phyloP scores from a whole-genome alignment of 495 filamentous ascomycete species.

The Talaromyces borbonicus region DNA sequence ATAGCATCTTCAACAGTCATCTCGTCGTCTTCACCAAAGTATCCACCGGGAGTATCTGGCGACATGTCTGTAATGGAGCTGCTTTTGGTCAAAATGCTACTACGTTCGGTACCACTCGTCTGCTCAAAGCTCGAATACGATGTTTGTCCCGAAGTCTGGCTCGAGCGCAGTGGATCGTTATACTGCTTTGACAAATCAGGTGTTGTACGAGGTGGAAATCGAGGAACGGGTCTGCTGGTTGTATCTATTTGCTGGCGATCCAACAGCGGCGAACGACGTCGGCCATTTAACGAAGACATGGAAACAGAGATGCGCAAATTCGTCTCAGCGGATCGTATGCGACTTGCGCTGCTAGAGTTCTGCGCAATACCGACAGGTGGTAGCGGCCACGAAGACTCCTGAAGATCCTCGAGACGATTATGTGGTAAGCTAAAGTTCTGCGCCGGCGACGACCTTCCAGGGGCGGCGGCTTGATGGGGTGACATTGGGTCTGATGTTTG shows the following conservation, averaged over 20 bases:
- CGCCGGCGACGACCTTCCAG: neutral
- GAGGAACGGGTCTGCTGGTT: conserved; percentile 14
- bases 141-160: conserved; percentile 60
- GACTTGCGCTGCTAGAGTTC: neutral
- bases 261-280: conserved; percentile 18
- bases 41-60: conserved; percentile 45
- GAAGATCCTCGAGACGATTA: neutral
- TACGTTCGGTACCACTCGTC: conserved; percentile 62
- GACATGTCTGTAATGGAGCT: conserved; percentile 62
- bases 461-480: neutral
- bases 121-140: conserved; percentile 62
- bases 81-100: conserved; percentile 69
- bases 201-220: conserved; percentile 22
- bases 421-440: neutral
- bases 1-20: conserved; percentile 90
- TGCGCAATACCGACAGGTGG: neutral
- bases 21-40: conserved; percentile 52
- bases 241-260: conserved; percentile 14
- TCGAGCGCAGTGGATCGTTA: conserved; percentile 53
- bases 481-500: neutral
- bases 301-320: conserved; percentile 36
- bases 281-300: conserved; percentile 21
- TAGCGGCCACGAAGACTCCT: conserved; percentile 2
- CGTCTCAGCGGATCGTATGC: conserved; percentile 13
- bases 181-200: conserved; percentile 24